Percentiles rank a stretch among this genome's conserved stretches.
These are phyloP conservation scores for Fagus crenata DNA, from an alignment of 306 rosid species.

Conservation along the genomic window DNA sequence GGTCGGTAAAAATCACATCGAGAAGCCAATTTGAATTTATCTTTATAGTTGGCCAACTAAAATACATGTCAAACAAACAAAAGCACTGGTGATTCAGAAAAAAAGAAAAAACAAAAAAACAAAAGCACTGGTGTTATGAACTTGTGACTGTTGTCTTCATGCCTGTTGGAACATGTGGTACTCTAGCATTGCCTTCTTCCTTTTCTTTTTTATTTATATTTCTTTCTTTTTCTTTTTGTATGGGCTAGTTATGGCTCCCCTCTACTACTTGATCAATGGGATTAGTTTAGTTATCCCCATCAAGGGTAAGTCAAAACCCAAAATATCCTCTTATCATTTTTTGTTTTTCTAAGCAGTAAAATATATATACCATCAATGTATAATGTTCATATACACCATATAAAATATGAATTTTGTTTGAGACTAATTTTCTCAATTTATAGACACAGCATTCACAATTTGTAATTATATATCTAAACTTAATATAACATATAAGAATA, in stretches of 20 bases:
- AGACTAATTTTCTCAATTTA: too few relatives aligned
- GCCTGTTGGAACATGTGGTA: constrained; percentile 20
- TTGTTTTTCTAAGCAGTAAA: too few relatives aligned
- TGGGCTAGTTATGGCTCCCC: background rate
- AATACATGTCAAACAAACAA: background rate
- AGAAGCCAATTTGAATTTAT: constrained; percentile 14
- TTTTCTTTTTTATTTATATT: background rate
- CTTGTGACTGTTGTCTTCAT: constrained; percentile 14
- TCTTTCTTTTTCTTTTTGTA: background rate
- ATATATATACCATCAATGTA: too few relatives aligned
- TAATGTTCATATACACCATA: too few relatives aligned
- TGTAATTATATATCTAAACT: too few relatives aligned
- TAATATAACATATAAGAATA: too few relatives aligned
- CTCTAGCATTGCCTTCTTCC: background rate
- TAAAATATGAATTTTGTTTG: too few relatives aligned
- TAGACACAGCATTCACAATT: too few relatives aligned
- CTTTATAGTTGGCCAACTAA: constrained; percentile 28
- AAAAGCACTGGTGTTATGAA: constrained; percentile 11
- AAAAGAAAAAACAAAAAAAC: too few relatives aligned
- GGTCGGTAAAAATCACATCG: constrained; percentile 12
- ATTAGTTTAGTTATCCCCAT: background rate
- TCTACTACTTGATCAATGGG: background rate
- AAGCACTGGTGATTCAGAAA: background rate
- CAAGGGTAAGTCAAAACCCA: background rate
- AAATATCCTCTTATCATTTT: background rate